phyloP scores from a whole-genome alignment of 2,329 filamentous ascomycete species.

The Fusarium nodosum region DNA sequence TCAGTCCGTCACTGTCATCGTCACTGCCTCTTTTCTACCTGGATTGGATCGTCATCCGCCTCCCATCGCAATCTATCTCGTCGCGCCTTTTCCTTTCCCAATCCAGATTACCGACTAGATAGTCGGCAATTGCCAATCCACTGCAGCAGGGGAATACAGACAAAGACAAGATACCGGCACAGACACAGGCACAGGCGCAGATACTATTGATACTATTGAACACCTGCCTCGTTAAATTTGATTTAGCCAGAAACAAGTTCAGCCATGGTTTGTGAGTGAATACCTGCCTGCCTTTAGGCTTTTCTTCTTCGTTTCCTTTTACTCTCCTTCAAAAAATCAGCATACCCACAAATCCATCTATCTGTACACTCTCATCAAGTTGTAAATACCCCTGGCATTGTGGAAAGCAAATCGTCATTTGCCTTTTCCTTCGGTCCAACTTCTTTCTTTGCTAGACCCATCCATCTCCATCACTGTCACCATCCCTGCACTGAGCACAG shows the following conservation, averaged over 20 bases:
- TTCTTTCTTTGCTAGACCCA: constrained; percentile 2
- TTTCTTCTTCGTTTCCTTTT: constrained; percentile 14
- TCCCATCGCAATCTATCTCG: constrained; percentile 4
- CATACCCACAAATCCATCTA: not conserved
- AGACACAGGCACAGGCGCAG: not conserved
- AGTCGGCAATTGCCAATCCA: constrained; percentile 6
- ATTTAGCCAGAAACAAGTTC: constrained; percentile 10
- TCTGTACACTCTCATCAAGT: not conserved
- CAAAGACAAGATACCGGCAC: constrained; percentile 1
- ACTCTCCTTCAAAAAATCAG: not conserved
- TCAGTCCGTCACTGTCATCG: not conserved
- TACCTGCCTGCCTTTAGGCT: constrained; percentile 11
- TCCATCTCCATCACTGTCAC: constrained; percentile 16
- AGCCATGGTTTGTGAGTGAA: constrained; percentile 42
- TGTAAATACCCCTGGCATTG: constrained; percentile 13
- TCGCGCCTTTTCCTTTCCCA: constrained; percentile 15
- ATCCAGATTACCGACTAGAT: constrained; percentile 2
- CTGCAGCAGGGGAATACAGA: constrained; percentile 11
- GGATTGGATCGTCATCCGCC: constrained; percentile 29
- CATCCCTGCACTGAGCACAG: constrained; percentile 30
- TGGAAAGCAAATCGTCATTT: constrained; percentile 9
- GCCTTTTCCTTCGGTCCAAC: constrained; percentile 20
- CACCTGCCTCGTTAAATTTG: not conserved
- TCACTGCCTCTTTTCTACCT: constrained; percentile 19
- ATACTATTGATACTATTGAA: constrained; percentile 1